Evolutionary conservation across 2,329 filamentous ascomycete species (phyloP).

Genomic region (Penicillium sp.): DNA sequence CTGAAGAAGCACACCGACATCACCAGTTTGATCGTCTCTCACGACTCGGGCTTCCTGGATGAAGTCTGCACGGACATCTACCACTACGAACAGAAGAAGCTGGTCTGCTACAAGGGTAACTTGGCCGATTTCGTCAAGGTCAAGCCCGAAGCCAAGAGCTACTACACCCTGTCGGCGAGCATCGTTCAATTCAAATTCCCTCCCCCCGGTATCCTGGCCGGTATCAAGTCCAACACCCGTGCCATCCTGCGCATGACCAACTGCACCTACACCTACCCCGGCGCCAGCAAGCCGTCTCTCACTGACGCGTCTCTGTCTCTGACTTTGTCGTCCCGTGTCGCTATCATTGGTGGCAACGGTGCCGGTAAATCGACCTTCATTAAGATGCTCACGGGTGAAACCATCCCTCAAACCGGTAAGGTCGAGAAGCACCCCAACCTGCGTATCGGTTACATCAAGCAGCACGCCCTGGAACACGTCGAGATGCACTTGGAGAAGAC

Average conservation of each 20-base stretch:
- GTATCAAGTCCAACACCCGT: conserved; percentile 89
- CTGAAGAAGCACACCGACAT: conserved; percentile 93
- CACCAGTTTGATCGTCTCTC: conserved; percentile 92
- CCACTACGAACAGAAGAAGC: conserved; percentile 97
- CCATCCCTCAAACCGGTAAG: conserved; percentile 69
- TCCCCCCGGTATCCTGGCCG: conserved; percentile 81
- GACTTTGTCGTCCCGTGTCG: conserved; percentile 79
- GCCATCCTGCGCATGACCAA: conserved; percentile 92
- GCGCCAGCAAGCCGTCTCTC: conserved; percentile 76
- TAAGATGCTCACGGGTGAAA: conserved; percentile 90
- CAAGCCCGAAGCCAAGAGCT: conserved; percentile 90
- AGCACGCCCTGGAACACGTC: conserved; percentile 96
- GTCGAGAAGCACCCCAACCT: conserved; percentile 98
- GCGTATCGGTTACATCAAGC: conserved; percentile 98
- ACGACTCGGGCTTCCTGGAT: conserved; percentile 96
- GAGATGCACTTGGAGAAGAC: conserved; percentile 99
- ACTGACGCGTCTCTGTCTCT: conserved; percentile 89
- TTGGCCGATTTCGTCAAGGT: conserved; percentile 65
- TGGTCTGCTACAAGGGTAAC: conserved; percentile 50
- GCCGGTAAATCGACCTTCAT: conserved; percentile 97
- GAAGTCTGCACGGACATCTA: conserved; percentile 98
- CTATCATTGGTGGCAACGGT: conserved; percentile 94
- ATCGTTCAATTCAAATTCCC: conserved; percentile 97
- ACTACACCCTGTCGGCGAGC: conserved; percentile 86
- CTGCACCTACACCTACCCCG: conserved; percentile 89